These are phyloP conservation scores for Kalanchoe fedtschenkoi DNA, from an alignment of 164 flowering plant genomes.

Conservation along the genomic window DNA sequence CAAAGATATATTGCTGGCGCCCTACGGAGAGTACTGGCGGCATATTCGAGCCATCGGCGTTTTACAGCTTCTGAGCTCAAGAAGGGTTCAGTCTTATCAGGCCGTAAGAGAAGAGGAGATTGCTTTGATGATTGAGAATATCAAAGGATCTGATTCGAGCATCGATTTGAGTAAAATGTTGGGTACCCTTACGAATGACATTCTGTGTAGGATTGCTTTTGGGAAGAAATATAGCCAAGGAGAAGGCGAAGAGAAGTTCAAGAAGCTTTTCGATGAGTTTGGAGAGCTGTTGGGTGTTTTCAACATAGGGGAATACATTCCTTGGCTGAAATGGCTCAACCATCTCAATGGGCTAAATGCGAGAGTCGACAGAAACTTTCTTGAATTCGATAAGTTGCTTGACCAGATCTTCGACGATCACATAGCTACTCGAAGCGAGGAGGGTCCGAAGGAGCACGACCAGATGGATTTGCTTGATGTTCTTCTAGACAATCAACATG, in stretches of 20 bases:
- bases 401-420: slow-evolving; percentile 17
- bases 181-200: neutral
- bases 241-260: slow-evolving; percentile 13
- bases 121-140: slow-evolving; percentile 1
- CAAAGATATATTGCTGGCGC: slow-evolving; percentile 4
- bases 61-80: slow-evolving; percentile 4
- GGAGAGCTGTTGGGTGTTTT: slow-evolving; percentile 11
- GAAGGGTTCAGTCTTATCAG: slow-evolving; percentile 6
- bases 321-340: slow-evolving; percentile 16
- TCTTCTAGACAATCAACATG: slow-evolving; percentile 12
- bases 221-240: slow-evolving; percentile 11
- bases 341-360: slow-evolving; percentile 12
- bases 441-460: slow-evolving; percentile 9
- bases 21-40: slow-evolving; percentile 10
- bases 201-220: slow-evolving; percentile 5
- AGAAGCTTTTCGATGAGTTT: slow-evolving; percentile 10
- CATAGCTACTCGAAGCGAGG: neutral
- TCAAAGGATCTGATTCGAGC: neutral
- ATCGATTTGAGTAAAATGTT: slow-evolving; percentile 4
- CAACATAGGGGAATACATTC: slow-evolving; percentile 15
- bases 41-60: slow-evolving; percentile 9
- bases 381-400: slow-evolving; percentile 16
- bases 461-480: slow-evolving; percentile 24
- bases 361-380: slow-evolving; percentile 10
- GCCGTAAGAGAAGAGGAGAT: slow-evolving; percentile 5